Base-by-base conservation (phyloP, 441 rosid genomes). In the Mallotus repandus region DNA sequence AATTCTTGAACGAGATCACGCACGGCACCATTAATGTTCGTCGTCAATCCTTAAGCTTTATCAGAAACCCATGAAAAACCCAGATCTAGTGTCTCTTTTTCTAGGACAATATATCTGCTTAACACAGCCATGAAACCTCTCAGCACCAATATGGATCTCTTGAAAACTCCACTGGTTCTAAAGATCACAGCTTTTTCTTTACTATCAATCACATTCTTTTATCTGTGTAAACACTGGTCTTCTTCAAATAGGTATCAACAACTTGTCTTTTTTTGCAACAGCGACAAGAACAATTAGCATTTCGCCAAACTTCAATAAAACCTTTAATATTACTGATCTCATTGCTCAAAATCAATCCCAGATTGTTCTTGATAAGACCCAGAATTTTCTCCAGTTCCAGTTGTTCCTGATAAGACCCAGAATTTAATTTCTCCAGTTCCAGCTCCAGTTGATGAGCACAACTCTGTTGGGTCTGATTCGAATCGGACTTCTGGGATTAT, bases 171-270 rank as follows among this genome's bases (percentile, higher is more conserved):
- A 12, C 59, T 79, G 6, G 68, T 77, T 7, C 60, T 93, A 75
- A 91, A 89, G 81, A 68, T 89, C 85, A 67, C 85, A 18, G 84
- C 89, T 49, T 79, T 96, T 62, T 2, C 81, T 54, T 78, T 89
- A 74, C 64, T 92, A 76, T 78, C 96, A 74, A 62, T 85, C 75
- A 76, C 86, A 25, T 96, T 91, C 87, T 96, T 96, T 81, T 94
- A 84, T 91, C 60, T 92, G 19, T 98, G 99, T 22, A 94, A 88
- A 78, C 91, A 88, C 82, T 93, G 93, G 93, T 89, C 97, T 74
- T 89, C 97, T 74, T 82, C 78, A 49, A 56, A 75, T 68, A 87
- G 83, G 53, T 81, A 79, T 75, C 87, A 81, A 55, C 94, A 86
- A 70, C 92, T 91, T 84, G 60, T 87, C 73, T 91, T 89, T 94